Evolutionary conservation across 495 filamentous ascomycete genomes (phyloP).

Genomic region (Trichocladium uniseriatum): DNA sequence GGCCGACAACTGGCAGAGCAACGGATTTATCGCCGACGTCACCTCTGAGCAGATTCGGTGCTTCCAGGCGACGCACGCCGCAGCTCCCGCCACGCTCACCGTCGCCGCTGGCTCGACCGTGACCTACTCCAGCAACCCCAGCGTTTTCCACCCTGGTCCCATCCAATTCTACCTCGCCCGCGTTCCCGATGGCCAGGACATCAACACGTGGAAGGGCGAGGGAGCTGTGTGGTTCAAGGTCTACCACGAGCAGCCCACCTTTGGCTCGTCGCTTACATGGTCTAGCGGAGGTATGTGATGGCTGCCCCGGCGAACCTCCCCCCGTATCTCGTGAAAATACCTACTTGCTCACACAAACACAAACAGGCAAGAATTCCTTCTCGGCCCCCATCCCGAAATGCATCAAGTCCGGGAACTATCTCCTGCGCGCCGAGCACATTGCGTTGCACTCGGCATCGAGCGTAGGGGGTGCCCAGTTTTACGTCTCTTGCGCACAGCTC

Average conservation of each 20-base stretch:
- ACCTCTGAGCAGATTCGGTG: slow-evolving; percentile 40
- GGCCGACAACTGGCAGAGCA: slow-evolving; percentile 35
- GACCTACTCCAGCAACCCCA: slow-evolving; percentile 33
- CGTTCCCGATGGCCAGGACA: slow-evolving; percentile 32
- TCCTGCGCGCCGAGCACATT: slow-evolving; percentile 51
- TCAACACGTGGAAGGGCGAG: slow-evolving; percentile 37
- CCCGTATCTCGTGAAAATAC: too few relatives aligned
- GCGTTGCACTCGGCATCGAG: slow-evolving; percentile 39
- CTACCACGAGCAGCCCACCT: slow-evolving; percentile 37
- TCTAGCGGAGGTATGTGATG: slow-evolving; percentile 27
- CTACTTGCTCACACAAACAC: too few relatives aligned
- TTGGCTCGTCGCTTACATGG: slow-evolving; percentile 34
- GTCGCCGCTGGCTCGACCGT: slow-evolving; percentile 36
- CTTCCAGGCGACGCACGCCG: slow-evolving; percentile 27
- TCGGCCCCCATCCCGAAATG: slow-evolving; percentile 36
- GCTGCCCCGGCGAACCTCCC: too few relatives aligned
- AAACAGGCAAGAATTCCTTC: slow-evolving; percentile 27
- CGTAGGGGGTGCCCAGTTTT: slow-evolving; percentile 43
- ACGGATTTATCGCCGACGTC: slow-evolving; percentile 38
- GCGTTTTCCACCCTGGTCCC: slow-evolving; percentile 39
- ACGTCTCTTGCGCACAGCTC: slow-evolving; percentile 37
- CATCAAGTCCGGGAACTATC: slow-evolving; percentile 45
- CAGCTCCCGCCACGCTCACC: slow-evolving; percentile 24
- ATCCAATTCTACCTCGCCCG: slow-evolving; percentile 41
- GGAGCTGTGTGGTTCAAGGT: slow-evolving; percentile 49